Evolutionary conservation across 768 basidiomycete species (phyloP), one percentile per base, ranked within the genome.

Genomic region (Lepiota venenata): DNA sequence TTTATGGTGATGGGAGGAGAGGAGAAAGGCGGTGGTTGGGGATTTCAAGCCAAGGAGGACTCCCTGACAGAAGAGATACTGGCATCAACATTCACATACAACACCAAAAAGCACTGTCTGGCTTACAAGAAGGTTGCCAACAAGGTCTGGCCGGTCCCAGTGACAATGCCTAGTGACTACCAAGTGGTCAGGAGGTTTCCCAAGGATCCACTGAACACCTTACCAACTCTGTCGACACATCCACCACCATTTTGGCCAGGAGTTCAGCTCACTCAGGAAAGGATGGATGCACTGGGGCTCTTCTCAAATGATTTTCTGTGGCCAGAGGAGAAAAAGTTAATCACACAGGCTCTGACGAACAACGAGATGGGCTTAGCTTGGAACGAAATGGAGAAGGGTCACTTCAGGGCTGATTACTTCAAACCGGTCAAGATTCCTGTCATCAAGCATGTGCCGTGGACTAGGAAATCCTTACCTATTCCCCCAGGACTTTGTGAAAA

Each of bases 391-490:
- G 58, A 65, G 16, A 55, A 51, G 21, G 56, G 55, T 4, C 53
- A 46, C 0, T 56, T 57, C 29, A 8, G 56, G 14, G 55, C 59
- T 20, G 54, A 53, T 0, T 65, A 64, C 60, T 73, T 64, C 48
- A 56, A 22, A 27, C 63, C 60, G 0, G 64, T 67, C 32, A 63
- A 66, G 0, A 69, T 71, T 20, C 70, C 70, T 0, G 64, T 64
- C 2, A 55, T 69, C 0, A 57, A 63, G 4, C 75, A 77, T 46
- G 56, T 50, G 0, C 75, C 74, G 1, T 77, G 72, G 74, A 63
- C 52, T 6, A 47, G 61, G 2, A 55, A 52, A 20, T 69, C 71
- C 35, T 68, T 72, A 18, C 71, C 70, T 1, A 73, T 75, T 16
- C 71, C 71, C 0, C 66, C 65, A 3, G 71, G 70, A 2, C 56